Percentiles rank a stretch among this genome's conserved stretches.
These are phyloP conservation scores for Acorus calamus DNA, from an alignment of 106 monocot genomes.

Conservation along the genomic window DNA sequence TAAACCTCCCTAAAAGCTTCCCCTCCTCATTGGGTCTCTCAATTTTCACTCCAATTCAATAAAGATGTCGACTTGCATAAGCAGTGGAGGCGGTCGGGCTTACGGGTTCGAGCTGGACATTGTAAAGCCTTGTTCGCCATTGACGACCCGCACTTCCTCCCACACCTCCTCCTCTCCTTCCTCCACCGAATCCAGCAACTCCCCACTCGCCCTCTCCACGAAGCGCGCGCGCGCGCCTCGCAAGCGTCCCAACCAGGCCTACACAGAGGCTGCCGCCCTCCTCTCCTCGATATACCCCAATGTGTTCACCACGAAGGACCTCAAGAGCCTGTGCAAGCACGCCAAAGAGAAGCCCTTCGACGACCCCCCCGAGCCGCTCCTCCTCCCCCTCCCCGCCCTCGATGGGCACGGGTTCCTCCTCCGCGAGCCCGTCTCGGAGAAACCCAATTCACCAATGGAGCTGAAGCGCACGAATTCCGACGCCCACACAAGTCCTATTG, in stretches of 20 bases:
- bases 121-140: constrained; percentile 28
- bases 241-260: constrained; percentile 81
- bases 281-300: constrained; percentile 71
- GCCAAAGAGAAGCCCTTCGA: constrained; percentile 5
- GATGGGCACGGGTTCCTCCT: constrained; percentile 31
- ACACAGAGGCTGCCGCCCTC: constrained; percentile 76
- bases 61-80: constrained; percentile 25
- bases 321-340: constrained; percentile 24
- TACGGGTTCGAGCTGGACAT: constrained; percentile 67
- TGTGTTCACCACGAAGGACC: constrained; percentile 46
- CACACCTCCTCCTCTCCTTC: constrained; percentile 46
- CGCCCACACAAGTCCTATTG: too few relatives aligned
- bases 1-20: too few relatives aligned
- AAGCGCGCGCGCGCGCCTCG: constrained; percentile 60
- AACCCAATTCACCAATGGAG: constrained; percentile 5
- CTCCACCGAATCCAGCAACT: constrained; percentile 44
- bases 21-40: too few relatives aligned
- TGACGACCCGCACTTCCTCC: constrained; percentile 5
- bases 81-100: constrained; percentile 30
- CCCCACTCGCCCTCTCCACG: constrained; percentile 52
- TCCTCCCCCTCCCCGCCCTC: constrained; percentile 37
- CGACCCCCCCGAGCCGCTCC: constrained; percentile 17
- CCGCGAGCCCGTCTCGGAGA: constrained; percentile 4
- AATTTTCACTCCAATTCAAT: too few relatives aligned
- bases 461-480: not conserved